These are phyloP conservation scores for Trypanosoma brucei DNA, from an alignment of 208 protist genomes.

Conservation along the genomic window DNA sequence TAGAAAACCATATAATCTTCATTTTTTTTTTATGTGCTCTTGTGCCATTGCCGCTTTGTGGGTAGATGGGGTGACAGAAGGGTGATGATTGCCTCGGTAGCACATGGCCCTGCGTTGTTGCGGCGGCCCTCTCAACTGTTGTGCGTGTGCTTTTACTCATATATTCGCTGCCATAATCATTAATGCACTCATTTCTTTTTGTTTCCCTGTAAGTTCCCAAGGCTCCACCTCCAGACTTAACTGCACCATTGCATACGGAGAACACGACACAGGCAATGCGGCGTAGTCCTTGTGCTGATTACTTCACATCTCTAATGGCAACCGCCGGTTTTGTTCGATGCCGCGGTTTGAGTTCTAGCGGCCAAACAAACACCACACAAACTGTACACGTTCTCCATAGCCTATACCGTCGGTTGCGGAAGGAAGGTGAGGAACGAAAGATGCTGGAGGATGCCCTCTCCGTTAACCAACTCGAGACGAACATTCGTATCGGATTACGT, in stretches of 20 bases:
- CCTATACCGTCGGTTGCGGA: constrained; percentile 70
- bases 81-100: background rate
- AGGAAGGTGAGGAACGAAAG: constrained; percentile 60
- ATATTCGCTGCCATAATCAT: too few species aligned
- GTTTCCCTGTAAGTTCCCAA: too few species aligned
- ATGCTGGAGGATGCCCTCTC: constrained; percentile 67
- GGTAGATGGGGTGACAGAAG: background rate
- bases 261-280: too few species aligned
- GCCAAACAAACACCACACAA: background rate
- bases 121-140: background rate
- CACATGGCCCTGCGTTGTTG: background rate
- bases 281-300: too few species aligned
- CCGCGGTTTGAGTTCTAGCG: background rate
- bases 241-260: too few species aligned
- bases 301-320: too few species aligned
- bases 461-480: constrained; percentile 41
- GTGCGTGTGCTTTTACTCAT: too few species aligned
- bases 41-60: background rate
- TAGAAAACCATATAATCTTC: constrained; percentile 1
- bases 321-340: background rate
- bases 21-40: constrained; percentile 9
- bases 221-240: too few species aligned
- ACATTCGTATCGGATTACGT: constrained; percentile 45
- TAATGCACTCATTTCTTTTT: too few species aligned
- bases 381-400: constrained; percentile 24